Evolutionary conservation across 2,329 filamentous ascomycete genomes (phyloP), one percentile per base, ranked within the genome.

Genomic region (Pleurostoma richardsiae): DNA sequence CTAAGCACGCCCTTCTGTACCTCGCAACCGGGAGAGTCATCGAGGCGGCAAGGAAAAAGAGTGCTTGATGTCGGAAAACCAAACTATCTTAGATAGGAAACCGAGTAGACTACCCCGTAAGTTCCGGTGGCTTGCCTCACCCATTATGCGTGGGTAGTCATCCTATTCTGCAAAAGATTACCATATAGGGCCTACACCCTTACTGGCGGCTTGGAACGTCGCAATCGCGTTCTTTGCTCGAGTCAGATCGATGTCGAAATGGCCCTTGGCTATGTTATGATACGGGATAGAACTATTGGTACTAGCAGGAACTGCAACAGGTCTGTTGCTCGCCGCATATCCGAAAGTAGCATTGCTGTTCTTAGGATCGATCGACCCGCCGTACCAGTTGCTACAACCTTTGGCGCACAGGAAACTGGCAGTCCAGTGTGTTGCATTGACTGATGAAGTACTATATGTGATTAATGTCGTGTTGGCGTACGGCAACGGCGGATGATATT

Each of bases 371-470:
- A 49, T 46, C 4, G 33, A 27, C 5, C 40, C 40, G 10, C 44
- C 41, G 36, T 31, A n/a, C 47, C 47, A 49, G 39, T 44, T 39
- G 39, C 44, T 47, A 44, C 48, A 50, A 5, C 48, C 48, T 10
- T 28, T 44, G 26, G 27, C 19, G 30, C 48, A 50, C n/a, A 47
- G 31, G 30, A 50, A 7, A n/a, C 33, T 42, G 19, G 48, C 48
- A 2, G 26, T 43, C 49, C 49, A 50, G 46, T 50, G 49, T 6
- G 49, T 50, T 10, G 42, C 49, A 36, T 50, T 50, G 29, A 40
- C 39, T 4, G 43, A 43, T 10, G 45, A 40, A 4, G 6, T 19
- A 7, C 29, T 11, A 31, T 36, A 38, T 26, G 45, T 33, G 29
- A 40, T 31, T 10, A 36, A 38, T n/a, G 27, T 46, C 4, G 49